Conservation (phyloP, 768 basidiomycete species). For the Megacollybia marginata region DNA sequence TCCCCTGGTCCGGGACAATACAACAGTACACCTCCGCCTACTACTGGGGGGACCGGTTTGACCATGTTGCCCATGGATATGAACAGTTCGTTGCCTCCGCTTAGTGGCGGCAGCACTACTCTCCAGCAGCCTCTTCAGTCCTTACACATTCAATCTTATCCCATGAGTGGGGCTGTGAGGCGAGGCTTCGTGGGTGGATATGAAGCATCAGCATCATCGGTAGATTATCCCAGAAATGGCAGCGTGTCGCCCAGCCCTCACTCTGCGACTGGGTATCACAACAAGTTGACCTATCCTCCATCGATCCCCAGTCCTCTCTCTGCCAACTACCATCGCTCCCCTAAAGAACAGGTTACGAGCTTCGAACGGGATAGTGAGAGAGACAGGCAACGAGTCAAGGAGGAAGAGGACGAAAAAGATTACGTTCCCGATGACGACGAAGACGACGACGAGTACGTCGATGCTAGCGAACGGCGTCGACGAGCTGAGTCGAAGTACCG, state of each 20-base stretch:
- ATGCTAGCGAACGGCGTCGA: constrained; percentile 20
- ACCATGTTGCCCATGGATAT: not conserved
- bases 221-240: not conserved
- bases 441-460: constrained; percentile 40
- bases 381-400: not conserved
- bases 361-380: not conserved
- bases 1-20: not conserved
- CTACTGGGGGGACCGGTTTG: not conserved
- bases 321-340: not conserved
- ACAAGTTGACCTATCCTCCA: not conserved
- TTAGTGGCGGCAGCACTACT: too few species aligned
- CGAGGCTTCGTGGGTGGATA: not conserved
- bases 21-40: not conserved
- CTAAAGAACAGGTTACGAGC: not conserved
- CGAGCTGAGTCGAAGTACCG: not conserved
- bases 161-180: not conserved
- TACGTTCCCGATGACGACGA: constrained; percentile 38
- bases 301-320: not conserved
- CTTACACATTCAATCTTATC: not conserved
- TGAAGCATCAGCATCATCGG: not conserved
- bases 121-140: not conserved
- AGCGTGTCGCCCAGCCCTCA: not conserved
- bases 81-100: not conserved
- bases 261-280: not conserved
- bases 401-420: constrained; percentile 43